Conservation (phyloP, 2,329 filamentous ascomycete species). For the Nannizziopsis barbatae region DNA sequence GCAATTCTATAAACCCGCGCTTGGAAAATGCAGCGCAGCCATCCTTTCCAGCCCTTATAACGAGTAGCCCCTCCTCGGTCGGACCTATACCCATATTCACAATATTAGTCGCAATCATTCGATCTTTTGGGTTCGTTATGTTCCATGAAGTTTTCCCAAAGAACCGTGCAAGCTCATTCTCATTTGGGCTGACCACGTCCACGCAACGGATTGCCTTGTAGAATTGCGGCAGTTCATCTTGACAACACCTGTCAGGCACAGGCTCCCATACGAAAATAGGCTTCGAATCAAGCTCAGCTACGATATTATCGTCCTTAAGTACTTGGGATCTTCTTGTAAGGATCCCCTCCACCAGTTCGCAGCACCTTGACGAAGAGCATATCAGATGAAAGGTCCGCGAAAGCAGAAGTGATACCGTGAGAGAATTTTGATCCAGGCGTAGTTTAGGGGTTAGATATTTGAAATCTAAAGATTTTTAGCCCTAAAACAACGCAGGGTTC, state of each 20-base stretch:
- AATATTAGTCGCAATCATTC: slow-evolving; percentile 27
- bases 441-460: slow-evolving; percentile 79
- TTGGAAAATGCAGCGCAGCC: slow-evolving; percentile 41
- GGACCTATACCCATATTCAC: slow-evolving; percentile 30
- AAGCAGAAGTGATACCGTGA: slow-evolving; percentile 55
- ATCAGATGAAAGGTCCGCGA: slow-evolving; percentile 78
- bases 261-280: slow-evolving; percentile 91
- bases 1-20: slow-evolving; percentile 52
- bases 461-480: slow-evolving; percentile 50
- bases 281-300: slow-evolving; percentile 35
- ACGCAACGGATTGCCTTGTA: slow-evolving; percentile 43
- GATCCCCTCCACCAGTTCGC: slow-evolving; percentile 63
- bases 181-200: slow-evolving; percentile 65
- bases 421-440: slow-evolving; percentile 61
- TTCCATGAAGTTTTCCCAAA: slow-evolving; percentile 49
- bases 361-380: slow-evolving; percentile 66
- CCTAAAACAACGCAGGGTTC: not conserved
- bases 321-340: slow-evolving; percentile 40
- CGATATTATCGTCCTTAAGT: slow-evolving; percentile 19
- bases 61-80: slow-evolving; percentile 29
- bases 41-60: slow-evolving; percentile 52
- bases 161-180: slow-evolving; percentile 74
- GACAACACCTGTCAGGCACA: slow-evolving; percentile 74
- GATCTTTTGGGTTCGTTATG: slow-evolving; percentile 21
- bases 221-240: slow-evolving; percentile 48